Evolutionary conservation across 768 basidiomycete species (phyloP).

Genomic region (Phanerochaete carnosa): DNA sequence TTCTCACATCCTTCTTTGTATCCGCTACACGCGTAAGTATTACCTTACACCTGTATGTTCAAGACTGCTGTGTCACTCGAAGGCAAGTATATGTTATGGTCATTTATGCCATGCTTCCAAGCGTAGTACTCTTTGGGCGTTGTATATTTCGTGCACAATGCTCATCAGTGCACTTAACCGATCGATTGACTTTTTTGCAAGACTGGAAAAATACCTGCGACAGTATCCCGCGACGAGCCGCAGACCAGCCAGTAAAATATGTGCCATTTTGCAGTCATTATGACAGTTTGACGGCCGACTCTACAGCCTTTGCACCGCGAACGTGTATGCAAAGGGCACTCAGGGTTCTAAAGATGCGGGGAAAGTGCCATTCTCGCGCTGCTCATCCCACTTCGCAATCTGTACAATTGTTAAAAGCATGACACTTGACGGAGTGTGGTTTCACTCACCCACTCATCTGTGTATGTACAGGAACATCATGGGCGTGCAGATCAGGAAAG

Average conservation of each 20-base stretch:
- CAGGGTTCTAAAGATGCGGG: slow-evolving; percentile 85
- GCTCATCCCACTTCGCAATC: slow-evolving; percentile 91
- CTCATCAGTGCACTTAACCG: too few relatives aligned
- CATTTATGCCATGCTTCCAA: too few relatives aligned
- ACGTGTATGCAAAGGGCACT: slow-evolving; percentile 10
- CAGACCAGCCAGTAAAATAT: too few relatives aligned
- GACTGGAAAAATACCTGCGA: too few relatives aligned
- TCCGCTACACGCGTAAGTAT: slow-evolving; percentile 14
- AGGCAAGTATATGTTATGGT: slow-evolving; percentile 8
- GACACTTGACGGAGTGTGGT: neutral
- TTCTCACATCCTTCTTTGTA: neutral
- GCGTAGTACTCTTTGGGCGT: too few relatives aligned
- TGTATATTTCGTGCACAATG: too few relatives aligned
- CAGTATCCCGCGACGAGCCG: too few relatives aligned
- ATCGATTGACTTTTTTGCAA: too few relatives aligned
- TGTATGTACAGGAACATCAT: neutral
- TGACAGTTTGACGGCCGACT: too few relatives aligned
- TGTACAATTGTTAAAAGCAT: slow-evolving; percentile 27
- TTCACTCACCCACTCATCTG: slow-evolving; percentile 85
- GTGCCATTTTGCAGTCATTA: too few relatives aligned
- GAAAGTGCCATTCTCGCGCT: slow-evolving; percentile 91
- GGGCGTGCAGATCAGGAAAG: neutral
- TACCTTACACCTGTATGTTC: neutral
- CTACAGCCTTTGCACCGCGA: too few relatives aligned
- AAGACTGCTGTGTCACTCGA: neutral